Conservation (phyloP, 2,329 filamentous ascomycete genomes). For the Sporothrix pallida region DNA sequence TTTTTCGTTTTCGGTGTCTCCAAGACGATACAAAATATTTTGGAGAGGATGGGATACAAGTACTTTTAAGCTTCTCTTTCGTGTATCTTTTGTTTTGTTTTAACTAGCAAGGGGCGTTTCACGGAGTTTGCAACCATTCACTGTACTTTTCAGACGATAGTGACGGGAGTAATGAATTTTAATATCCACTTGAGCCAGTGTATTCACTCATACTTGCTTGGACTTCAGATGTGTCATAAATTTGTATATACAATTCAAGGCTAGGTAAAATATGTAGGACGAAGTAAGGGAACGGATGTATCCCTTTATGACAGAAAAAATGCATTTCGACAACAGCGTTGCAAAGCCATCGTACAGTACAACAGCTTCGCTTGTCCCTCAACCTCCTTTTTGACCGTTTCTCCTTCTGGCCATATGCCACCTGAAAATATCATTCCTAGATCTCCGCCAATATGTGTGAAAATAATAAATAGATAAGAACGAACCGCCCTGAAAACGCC, state of each 20-base stretch:
- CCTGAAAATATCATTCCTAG: background rate
- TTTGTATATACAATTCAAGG: slow-evolving; percentile 1
- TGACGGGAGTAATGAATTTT: background rate
- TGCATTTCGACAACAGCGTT: background rate
- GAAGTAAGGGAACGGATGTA: background rate
- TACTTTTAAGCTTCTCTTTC: background rate
- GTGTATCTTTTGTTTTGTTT: slow-evolving; percentile 6
- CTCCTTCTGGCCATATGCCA: background rate
- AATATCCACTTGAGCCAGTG: slow-evolving; percentile 3
- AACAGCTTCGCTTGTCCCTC: background rate
- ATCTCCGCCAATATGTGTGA: background rate
- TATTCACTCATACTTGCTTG: too few relatives aligned
- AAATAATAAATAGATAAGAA: background rate
- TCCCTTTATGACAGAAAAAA: background rate
- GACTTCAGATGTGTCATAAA: too few relatives aligned
- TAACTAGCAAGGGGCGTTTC: slow-evolving; percentile 21
- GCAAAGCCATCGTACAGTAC: background rate
- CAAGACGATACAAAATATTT: slow-evolving; percentile 2
- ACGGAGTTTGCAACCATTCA: slow-evolving; percentile 1
- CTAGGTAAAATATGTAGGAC: background rate
- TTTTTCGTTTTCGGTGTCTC: background rate
- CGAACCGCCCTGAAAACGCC: slow-evolving; percentile 5
- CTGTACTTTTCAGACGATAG: background rate
- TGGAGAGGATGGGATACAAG: slow-evolving; percentile 3
- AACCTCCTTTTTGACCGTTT: background rate